These are phyloP conservation scores for Candolleomyces aberdarensis DNA, from an alignment of 768 basidiomycete species.

Conservation along the genomic window DNA sequence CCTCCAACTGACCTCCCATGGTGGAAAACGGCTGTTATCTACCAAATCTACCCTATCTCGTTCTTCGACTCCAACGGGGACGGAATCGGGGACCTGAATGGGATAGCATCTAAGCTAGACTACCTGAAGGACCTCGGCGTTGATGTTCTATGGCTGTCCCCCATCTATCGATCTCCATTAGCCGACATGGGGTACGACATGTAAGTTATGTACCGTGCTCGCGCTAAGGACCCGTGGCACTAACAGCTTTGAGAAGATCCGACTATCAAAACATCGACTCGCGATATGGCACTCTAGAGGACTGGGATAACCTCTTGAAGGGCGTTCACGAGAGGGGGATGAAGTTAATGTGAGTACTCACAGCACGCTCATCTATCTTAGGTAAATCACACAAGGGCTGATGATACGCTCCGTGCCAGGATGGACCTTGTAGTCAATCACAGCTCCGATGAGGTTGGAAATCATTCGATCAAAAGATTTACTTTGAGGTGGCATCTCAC, in stretches of 20 bases:
- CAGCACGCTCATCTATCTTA: not conserved
- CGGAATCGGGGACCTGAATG: conserved; percentile 67
- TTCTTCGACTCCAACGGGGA: conserved; percentile 73
- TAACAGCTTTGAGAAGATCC: conserved; percentile 34
- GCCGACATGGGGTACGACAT: conserved; percentile 78
- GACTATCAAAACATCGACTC: conserved; percentile 65
- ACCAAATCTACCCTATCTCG: conserved; percentile 71
- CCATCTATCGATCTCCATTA: conserved; percentile 66
- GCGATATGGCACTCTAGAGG: conserved; percentile 59
- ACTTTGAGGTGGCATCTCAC: not conserved
- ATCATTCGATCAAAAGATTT: not conserved
- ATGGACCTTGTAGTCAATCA: conserved; percentile 82
- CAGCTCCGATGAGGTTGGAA: conserved; percentile 56
- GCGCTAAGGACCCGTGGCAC: not conserved
- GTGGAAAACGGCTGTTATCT: conserved; percentile 60
- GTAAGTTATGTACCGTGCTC: conserved; percentile 27
- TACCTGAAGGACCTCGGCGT: conserved; percentile 69
- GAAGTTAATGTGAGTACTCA: conserved; percentile 57
- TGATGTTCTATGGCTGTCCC: conserved; percentile 67
- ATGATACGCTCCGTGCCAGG: conserved; percentile 26
- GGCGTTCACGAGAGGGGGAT: conserved; percentile 61
- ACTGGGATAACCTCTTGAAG: conserved; percentile 54
- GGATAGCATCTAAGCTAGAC: conserved; percentile 61
- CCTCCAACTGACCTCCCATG: conserved; percentile 25
- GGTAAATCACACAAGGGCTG: not conserved